Evolutionary conservation across 2,329 filamentous ascomycete genomes (phyloP).

Genomic region (Mollisiaceae sp.): DNA sequence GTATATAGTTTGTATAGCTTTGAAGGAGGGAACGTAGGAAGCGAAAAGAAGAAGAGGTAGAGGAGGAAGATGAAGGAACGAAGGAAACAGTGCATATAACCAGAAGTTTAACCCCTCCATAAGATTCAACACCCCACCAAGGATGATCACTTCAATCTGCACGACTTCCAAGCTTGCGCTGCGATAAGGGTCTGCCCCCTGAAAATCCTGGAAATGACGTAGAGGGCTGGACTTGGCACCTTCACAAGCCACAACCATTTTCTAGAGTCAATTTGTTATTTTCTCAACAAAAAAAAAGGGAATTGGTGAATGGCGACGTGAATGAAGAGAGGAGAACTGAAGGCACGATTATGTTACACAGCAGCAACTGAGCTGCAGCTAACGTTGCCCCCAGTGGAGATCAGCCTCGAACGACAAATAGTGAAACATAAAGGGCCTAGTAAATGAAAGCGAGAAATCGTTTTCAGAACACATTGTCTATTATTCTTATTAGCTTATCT

Average conservation of each 20-base stretch:
- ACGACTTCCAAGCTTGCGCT: conserved; percentile 9
- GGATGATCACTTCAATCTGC: conserved; percentile 10
- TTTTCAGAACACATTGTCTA: no score
- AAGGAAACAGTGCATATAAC: conserved; percentile 6
- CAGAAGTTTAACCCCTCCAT: conserved; percentile 23
- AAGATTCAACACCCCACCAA: conserved; percentile 17
- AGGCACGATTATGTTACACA: not conserved
- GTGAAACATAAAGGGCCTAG: not conserved
- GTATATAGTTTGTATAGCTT: conserved; percentile 4
- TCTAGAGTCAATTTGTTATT: not conserved
- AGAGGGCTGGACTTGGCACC: conserved; percentile 11
- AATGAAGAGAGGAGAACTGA: not conserved
- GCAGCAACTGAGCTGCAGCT: not conserved
- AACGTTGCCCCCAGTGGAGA: not conserved
- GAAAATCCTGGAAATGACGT: conserved; percentile 25
- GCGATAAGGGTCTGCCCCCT: conserved; percentile 22
- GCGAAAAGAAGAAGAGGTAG: not conserved
- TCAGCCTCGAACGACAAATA: not conserved
- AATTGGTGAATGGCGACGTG: not conserved
- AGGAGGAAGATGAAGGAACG: not conserved
- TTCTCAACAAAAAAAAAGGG: not conserved
- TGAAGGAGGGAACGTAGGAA: conserved; percentile 5
- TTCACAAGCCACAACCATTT: not conserved
- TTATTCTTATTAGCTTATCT: no score
- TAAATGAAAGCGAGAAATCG: not conserved